phyloP scores from a whole-genome alignment of 805 yeast genomes.

The Kluyveromyces lactis region DNA sequence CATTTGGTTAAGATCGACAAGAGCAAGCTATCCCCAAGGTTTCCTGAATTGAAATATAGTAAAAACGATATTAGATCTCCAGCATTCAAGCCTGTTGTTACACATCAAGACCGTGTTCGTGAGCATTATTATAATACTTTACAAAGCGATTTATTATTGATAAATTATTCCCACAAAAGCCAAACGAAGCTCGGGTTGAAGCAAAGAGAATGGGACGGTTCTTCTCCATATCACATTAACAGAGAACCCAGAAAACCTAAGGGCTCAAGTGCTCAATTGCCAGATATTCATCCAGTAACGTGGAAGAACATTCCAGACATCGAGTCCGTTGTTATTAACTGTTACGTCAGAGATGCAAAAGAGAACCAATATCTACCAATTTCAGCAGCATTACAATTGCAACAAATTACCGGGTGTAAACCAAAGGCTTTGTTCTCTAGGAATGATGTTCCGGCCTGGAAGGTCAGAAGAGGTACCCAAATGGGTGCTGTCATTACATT shows the following conservation, averaged over 20 bases:
- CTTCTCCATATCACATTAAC: conserved; percentile 82
- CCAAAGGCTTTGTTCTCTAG: conserved; percentile 67
- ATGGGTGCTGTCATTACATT: conserved; percentile 85
- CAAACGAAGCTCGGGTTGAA: conserved; percentile 51
- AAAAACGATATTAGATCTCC: conserved; percentile 75
- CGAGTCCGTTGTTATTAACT: conserved; percentile 59
- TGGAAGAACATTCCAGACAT: conserved; percentile 66
- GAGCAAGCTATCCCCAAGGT: conserved; percentile 63
- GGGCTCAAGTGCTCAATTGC: conserved; percentile 68
- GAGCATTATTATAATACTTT: conserved; percentile 73
- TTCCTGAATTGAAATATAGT: conserved; percentile 55
- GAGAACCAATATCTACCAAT: conserved; percentile 65
- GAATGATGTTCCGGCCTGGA: conserved; percentile 78
- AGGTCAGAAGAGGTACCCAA: conserved; percentile 74
- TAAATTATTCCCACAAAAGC: conserved; percentile 64
- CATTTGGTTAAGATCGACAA: conserved; percentile 76
- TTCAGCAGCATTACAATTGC: conserved; percentile 69
- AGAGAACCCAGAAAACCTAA: conserved; percentile 70
- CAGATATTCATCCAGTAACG: conserved; percentile 62
- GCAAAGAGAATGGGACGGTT: conserved; percentile 75
- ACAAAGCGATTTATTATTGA: conserved; percentile 67
- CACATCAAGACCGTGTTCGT: conserved; percentile 70
- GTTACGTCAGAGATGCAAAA: conserved; percentile 67
- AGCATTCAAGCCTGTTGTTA: conserved; percentile 62
- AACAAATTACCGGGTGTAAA: conserved; percentile 90